Conservation (phyloP, 768 basidiomycete genomes). For the Pleurotus tuoliensis region DNA sequence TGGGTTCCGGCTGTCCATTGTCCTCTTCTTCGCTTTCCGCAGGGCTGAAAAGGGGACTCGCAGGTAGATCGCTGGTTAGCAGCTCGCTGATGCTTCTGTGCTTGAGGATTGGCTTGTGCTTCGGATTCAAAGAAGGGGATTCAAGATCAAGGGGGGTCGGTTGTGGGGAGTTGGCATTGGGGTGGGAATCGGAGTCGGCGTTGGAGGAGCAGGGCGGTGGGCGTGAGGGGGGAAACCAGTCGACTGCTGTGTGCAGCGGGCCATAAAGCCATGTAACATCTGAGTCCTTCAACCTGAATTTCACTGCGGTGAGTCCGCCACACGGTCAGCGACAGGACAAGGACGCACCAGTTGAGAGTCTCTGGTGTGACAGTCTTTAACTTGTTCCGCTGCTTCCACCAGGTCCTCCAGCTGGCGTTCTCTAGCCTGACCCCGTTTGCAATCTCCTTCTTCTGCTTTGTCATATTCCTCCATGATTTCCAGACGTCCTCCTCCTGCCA, state of each 20-base stretch:
- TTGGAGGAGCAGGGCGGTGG: constrained; percentile 36
- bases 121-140: constrained; percentile 14
- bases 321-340: not conserved
- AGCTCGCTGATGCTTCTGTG: constrained; percentile 90
- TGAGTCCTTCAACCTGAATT: constrained; percentile 91
- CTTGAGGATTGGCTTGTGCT: constrained; percentile 89
- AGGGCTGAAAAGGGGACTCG: constrained; percentile 60
- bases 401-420: constrained; percentile 98
- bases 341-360: constrained; percentile 93
- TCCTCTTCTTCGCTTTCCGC: constrained; percentile 52
- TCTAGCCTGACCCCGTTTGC: constrained; percentile 92
- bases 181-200: constrained; percentile 23
- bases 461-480: constrained; percentile 99
- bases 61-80: constrained; percentile 69
- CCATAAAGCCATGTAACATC: constrained; percentile 99
- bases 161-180: constrained; percentile 35
- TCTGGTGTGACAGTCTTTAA: constrained; percentile 94
- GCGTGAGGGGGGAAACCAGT: constrained; percentile 70
- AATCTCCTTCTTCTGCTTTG: constrained; percentile 96
- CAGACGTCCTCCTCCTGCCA: constrained; percentile 99
- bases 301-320: not conserved
- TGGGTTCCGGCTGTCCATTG: constrained; percentile 21
- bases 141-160: constrained; percentile 50
- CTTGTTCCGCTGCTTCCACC: constrained; percentile 99
- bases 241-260: constrained; percentile 90